A percentile compares a stretch with the other conserved stretches of the same genome.
Conservation (phyloP, 164 flowering plant genomes). For the Nymphaea colorata region DNA sequence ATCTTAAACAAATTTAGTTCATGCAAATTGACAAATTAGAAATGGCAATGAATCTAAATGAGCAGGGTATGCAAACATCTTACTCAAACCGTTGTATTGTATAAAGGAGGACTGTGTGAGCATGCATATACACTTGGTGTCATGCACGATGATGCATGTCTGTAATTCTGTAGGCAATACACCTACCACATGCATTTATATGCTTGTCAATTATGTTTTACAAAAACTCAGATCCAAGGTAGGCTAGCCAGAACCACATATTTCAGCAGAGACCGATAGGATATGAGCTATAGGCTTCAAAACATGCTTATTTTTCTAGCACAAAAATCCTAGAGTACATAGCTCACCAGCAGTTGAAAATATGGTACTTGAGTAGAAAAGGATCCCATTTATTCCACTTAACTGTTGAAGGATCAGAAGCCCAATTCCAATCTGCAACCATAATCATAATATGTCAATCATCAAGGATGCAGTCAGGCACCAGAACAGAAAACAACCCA, state of each 20-base stretch:
- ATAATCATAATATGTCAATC: background rate
- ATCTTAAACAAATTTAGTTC: no score
- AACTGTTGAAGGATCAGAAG: slow-evolving; percentile 77
- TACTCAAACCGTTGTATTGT: no score
- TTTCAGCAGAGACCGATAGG: no score
- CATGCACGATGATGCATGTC: no score
- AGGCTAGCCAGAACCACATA: no score
- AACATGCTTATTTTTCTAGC: background rate
- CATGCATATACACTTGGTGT: no score
- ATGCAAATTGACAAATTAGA: background rate
- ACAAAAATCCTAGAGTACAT: background rate
- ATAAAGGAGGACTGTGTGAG: no score
- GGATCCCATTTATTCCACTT: slow-evolving; percentile 77
- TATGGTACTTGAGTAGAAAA: slow-evolving; percentile 77
- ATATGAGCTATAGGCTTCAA: background rate
- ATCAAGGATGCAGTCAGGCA: background rate
- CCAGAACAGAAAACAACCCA: background rate
- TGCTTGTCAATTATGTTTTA: no score
- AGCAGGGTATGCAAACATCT: no score
- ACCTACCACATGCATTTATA: no score
- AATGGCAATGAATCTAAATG: background rate
- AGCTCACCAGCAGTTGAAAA: slow-evolving; percentile 69
- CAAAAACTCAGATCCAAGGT: no score
- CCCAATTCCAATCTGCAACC: slow-evolving; percentile 75
- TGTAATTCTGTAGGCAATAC: no score